These are phyloP conservation scores for Ajuga reptans DNA, from an alignment of 305 asterid genomes.

Conservation along the genomic window DNA sequence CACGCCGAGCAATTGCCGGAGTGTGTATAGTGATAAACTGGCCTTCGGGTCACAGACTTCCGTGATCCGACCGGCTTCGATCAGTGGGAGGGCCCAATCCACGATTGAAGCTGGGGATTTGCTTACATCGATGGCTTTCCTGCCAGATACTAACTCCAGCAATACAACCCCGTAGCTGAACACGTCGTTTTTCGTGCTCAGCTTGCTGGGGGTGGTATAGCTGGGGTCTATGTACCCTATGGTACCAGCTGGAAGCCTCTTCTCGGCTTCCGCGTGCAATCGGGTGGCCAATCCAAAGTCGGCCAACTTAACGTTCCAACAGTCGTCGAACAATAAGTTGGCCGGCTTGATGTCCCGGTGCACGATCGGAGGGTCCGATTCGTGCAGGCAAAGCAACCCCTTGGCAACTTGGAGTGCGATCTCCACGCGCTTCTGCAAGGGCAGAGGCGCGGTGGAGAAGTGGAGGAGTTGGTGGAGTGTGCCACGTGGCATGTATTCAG, in stretches of 20 bases:
- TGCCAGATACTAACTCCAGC: slow-evolving; percentile 46
- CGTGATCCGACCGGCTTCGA: slow-evolving; percentile 21
- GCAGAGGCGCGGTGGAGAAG: slow-evolving; percentile 14
- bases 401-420: slow-evolving; percentile 43
- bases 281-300: slow-evolving; percentile 52
- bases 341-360: slow-evolving; percentile 68
- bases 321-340: slow-evolving; percentile 41
- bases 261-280: neutral
- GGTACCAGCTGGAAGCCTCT: slow-evolving; percentile 56
- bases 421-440: slow-evolving; percentile 45
- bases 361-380: slow-evolving; percentile 31
- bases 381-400: slow-evolving; percentile 44
- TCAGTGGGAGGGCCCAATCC: slow-evolving; percentile 56
- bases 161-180: slow-evolving; percentile 69
- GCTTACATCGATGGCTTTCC: slow-evolving; percentile 45
- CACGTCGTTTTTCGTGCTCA: slow-evolving; percentile 55
- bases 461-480: slow-evolving; percentile 56
- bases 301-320: slow-evolving; percentile 47
- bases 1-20: slow-evolving; percentile 26
- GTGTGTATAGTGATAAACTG: slow-evolving; percentile 20
- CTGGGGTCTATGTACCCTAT: slow-evolving; percentile 68
- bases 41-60: slow-evolving; percentile 44
- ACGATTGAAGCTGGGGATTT: slow-evolving; percentile 49
- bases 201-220: slow-evolving; percentile 45
- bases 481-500: slow-evolving; percentile 57